phyloP scores from a whole-genome alignment of 2,329 filamentous ascomycete genomes.

The Curvularia hawaiiensis region DNA sequence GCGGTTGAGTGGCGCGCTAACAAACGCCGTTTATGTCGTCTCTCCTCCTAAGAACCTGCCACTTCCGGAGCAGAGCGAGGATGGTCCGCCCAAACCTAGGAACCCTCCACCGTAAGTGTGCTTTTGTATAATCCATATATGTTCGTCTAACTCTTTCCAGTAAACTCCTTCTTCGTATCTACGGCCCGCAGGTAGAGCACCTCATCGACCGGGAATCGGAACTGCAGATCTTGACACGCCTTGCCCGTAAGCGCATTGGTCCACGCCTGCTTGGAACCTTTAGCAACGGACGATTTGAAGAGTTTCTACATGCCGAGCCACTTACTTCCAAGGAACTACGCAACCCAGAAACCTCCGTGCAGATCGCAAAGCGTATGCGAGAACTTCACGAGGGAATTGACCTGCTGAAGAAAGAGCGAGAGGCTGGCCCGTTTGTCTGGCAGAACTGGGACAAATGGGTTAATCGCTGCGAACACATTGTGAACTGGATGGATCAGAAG shows the following conservation, averaged over 20 bases:
- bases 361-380: slow-evolving; percentile 97
- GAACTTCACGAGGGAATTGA: slow-evolving; percentile 95
- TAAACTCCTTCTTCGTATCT: slow-evolving; percentile 87
- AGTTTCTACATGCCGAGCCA: slow-evolving; percentile 85
- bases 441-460: slow-evolving; percentile 96
- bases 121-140: not conserved
- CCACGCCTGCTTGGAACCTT: slow-evolving; percentile 91
- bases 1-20: slow-evolving; percentile 86
- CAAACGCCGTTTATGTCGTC: slow-evolving; percentile 96
- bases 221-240: slow-evolving; percentile 79
- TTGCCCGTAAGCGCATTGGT: slow-evolving; percentile 91
- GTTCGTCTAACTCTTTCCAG: slow-evolving; percentile 42
- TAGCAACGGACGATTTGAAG: slow-evolving; percentile 91
- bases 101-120: slow-evolving; percentile 59
- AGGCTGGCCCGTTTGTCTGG: slow-evolving; percentile 82
- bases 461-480: slow-evolving; percentile 66
- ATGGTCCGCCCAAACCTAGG: slow-evolving; percentile 45
- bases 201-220: slow-evolving; percentile 94
- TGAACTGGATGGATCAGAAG: slow-evolving; percentile 65
- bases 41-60: slow-evolving; percentile 73
- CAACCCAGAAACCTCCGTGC: slow-evolving; percentile 79
- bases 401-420: slow-evolving; percentile 75
- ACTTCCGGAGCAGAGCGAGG: slow-evolving; percentile 44
- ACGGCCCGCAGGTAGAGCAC: slow-evolving; percentile 93
- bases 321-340: slow-evolving; percentile 78